Base-by-base conservation (phyloP, 306 rosid species). In the Dalbergia cochinchinensis region DNA sequence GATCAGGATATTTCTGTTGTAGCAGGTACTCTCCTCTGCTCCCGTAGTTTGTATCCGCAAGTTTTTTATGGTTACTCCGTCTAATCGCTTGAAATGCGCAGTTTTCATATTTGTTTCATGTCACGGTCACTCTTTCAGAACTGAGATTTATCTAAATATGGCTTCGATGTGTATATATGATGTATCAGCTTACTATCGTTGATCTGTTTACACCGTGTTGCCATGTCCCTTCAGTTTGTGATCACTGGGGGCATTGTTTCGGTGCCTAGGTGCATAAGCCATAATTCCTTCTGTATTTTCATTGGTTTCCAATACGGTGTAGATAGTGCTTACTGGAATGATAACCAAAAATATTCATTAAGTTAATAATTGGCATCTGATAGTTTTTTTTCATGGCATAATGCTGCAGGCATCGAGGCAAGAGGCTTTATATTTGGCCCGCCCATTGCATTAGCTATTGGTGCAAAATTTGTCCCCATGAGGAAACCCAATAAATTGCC, bases 361-460 rank as follows among this genome's bases (percentile, higher is more conserved):
- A 78, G 11, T 69, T 72, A 44, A 53, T 50, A 26, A 19, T 47
- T 50, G 71, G 61, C 81, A 67, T 71, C 14, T 86, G 11, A 68
- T 58, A 47, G 74, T 37, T 68, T 37, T 47, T 48, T 26, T 68
- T 69, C 62, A 39, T 78, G 33, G 26, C 82, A 13, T 41, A 72
- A 73, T 68, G 79, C 78, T 68, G 79, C 79, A 96, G 99, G 99
- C 12, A 51, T 96, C 59, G 99, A 96, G 88, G 99, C 99, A 50
- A 93, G 99, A 69, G 99, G 99, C 11, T 96, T 96, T 79, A 96
- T 96, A 77, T 96, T 96, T 90, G 99, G 99, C 42, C 99, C 99
- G 42, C 97, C 99, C 45, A 93, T 96, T 75, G 99, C 99, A 5
- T 85, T 96, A 89, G 99, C 99, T 14, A 88, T 96, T 45, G 98